Evolutionary conservation across 768 basidiomycete genomes (phyloP), one percentile per base, ranked within the genome.

Genomic region (Kwoniella europaea): DNA sequence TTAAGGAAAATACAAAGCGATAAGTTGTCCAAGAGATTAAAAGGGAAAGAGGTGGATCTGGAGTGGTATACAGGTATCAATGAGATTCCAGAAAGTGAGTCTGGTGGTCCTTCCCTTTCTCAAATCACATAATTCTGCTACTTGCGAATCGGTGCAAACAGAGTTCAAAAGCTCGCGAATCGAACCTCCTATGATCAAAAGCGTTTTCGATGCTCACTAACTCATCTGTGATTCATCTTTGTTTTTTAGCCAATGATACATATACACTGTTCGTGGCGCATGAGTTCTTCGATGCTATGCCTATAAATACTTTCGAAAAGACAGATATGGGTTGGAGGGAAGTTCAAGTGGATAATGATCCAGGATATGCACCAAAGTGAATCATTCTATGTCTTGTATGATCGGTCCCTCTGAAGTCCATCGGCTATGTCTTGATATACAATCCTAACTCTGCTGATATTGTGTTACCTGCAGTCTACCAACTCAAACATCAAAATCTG

Each of bases 221-320:
- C 29, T n/a, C 55, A 58, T 50, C 20, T 27, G 46, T 60, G 2
- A 10, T 24, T 52, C 64, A n/a, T 6, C n/a, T 52, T 52, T n/a
- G 6, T 52, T 52, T 52, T 52, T n/a, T 62, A 76, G 81, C 76
- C 58, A 60, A 65, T 10, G 83, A 85, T 64, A 83, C 79, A 52
- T 98, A 90, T 82, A 94, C 94, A 0, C 89, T 97, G 86, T 82
- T 97, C 24, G 85, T 98, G 16, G 97, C 97, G 0, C 95, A 99
- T 83, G 97, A 98, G 79, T 96, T 98, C 84, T 98, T 99, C 72
- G 97, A 98, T 81, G 95, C 95, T 0, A 86, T 99, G 55, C 96
- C 97, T 0, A 90, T 98, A 58, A 92, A 97, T 82, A 85, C 94
- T 46, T 85, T 98, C 46, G 90, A 96, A 86, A 93, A 89, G 89